These are phyloP conservation scores for Quercus dentata DNA, from an alignment of 306 rosid species.

Conservation along the genomic window DNA sequence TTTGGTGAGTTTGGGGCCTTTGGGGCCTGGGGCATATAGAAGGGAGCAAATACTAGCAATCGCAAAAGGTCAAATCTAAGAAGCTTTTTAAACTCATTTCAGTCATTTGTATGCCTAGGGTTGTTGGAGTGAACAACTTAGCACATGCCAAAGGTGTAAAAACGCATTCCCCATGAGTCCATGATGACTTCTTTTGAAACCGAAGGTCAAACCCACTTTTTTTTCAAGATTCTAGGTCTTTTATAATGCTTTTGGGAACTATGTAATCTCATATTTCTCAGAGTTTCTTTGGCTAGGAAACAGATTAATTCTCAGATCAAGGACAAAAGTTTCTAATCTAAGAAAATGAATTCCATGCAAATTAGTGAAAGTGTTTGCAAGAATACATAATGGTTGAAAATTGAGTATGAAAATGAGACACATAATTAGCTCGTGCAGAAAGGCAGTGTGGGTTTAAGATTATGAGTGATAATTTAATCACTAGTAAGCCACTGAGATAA, in stretches of 20 bases:
- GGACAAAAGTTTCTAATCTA: not conserved
- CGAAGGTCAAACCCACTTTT: conserved; percentile 7
- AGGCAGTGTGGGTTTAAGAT: not conserved
- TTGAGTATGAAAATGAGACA: not conserved
- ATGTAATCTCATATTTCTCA: not conserved
- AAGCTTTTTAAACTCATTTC: not conserved
- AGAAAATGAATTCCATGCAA: not conserved
- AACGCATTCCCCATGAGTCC: conserved; percentile 15
- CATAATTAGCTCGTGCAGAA: not conserved
- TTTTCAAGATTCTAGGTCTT: not conserved
- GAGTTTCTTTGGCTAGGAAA: not conserved
- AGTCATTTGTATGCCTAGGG: conserved; percentile 20
- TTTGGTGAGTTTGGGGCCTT: not conserved
- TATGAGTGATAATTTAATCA: not conserved
- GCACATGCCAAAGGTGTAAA: conserved; percentile 1
- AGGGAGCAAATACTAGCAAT: not conserved
- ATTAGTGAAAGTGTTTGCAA: not conserved
- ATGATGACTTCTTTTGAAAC: not conserved
- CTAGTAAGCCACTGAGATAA: not conserved
- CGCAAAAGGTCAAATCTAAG: not conserved
- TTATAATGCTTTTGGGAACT: not conserved
- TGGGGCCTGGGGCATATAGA: conserved; percentile 11
- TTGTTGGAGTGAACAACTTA: conserved; percentile 1
- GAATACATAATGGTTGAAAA: not conserved
- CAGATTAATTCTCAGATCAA: not conserved